These are phyloP conservation scores for Eucalyptus sp. DNA, from an alignment of 345 rosid species.

Conservation along the genomic window DNA sequence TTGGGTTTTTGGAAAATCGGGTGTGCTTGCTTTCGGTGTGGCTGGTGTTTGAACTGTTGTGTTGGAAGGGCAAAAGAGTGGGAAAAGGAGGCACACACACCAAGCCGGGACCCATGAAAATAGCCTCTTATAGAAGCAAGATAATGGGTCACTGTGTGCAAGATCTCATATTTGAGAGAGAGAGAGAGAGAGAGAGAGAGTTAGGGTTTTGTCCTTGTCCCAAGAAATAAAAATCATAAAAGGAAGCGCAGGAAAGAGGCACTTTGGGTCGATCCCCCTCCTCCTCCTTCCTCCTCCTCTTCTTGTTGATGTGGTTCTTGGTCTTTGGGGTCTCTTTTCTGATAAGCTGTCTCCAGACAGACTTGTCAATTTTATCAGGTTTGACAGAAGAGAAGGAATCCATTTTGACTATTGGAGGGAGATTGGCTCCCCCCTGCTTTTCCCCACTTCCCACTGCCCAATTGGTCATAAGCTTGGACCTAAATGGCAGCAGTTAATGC, in stretches of 20 bases:
- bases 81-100: slow-evolving; percentile 30
- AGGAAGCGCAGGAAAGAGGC: background rate
- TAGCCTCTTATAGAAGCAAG: background rate
- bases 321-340: background rate
- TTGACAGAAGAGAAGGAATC: background rate
- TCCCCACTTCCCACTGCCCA: background rate
- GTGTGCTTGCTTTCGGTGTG: background rate
- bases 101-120: slow-evolving; percentile 37
- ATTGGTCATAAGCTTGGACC: background rate
- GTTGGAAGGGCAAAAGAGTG: background rate
- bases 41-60: background rate
- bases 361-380: background rate
- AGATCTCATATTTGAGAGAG: background rate
- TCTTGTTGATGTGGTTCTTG: background rate
- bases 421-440: background rate
- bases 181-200: background rate
- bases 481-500: background rate
- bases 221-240: background rate
- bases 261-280: background rate
- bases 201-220: background rate
- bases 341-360: background rate
- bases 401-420: background rate
- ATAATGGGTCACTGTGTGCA: background rate
- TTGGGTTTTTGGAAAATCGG: background rate
- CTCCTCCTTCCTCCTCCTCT: background rate